Evolutionary conservation across 305 asterid genomes (phyloP).

Genomic region (Plantago coronopus): DNA sequence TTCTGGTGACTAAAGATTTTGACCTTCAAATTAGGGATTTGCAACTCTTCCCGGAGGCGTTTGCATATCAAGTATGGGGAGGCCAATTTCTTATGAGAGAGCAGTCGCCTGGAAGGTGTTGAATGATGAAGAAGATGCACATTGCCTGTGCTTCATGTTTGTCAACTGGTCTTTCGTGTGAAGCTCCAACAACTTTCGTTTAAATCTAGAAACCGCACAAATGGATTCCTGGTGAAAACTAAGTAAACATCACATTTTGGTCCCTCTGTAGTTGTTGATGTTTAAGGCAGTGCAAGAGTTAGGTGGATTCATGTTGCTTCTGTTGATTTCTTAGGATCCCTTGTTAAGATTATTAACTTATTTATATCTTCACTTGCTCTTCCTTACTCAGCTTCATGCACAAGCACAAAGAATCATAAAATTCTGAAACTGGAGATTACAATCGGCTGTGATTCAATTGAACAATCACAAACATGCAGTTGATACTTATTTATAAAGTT

Average conservation of each 20-base stretch:
- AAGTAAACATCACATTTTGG: slow-evolving; percentile 4
- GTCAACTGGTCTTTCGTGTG: slow-evolving; percentile 85
- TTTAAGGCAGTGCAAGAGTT: not conserved
- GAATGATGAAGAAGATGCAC: slow-evolving; percentile 80
- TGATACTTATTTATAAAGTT: too few relatives aligned
- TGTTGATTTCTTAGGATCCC: not conserved
- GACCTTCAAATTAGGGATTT: slow-evolving; percentile 52
- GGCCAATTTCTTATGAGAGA: slow-evolving; percentile 74
- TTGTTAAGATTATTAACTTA: too few relatives aligned
- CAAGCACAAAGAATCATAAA: too few relatives aligned
- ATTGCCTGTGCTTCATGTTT: slow-evolving; percentile 86
- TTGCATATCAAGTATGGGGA: slow-evolving; percentile 86
- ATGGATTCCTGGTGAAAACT: not conserved
- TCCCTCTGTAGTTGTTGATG: not conserved
- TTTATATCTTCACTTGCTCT: too few relatives aligned
- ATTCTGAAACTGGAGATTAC: too few relatives aligned
- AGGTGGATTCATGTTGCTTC: not conserved
- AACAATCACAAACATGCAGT: too few relatives aligned
- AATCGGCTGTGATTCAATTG: too few relatives aligned
- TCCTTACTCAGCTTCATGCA: too few relatives aligned
- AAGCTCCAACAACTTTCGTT: too few relatives aligned
- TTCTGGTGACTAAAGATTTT: not conserved
- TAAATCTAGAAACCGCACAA: slow-evolving; percentile 25
- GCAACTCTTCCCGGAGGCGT: slow-evolving; percentile 76
- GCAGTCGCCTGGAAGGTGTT: slow-evolving; percentile 95